phyloP scores from a whole-genome alignment of 2,329 filamentous ascomycete species.

The Sclerotinia trifoliorum region DNA sequence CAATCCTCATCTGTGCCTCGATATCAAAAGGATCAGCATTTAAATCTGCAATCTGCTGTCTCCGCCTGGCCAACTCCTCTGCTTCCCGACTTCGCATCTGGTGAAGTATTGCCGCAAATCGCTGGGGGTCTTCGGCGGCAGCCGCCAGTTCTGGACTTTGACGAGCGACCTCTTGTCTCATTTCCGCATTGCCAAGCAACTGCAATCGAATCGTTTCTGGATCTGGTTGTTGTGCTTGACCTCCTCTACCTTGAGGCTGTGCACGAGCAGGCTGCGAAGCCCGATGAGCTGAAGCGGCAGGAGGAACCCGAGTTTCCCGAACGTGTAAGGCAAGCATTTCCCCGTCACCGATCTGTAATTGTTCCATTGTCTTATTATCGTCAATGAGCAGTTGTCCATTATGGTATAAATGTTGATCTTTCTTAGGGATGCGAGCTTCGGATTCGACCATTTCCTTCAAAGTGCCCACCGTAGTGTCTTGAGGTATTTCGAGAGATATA shows the following conservation, averaged over 20 bases:
- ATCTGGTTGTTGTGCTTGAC: slow-evolving; percentile 52
- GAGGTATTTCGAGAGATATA: slow-evolving; percentile 76
- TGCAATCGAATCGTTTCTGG: slow-evolving; percentile 80
- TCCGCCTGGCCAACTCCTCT: slow-evolving; percentile 71
- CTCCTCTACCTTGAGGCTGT: slow-evolving; percentile 38
- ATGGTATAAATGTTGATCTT: slow-evolving; percentile 81
- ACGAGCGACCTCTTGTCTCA: slow-evolving; percentile 68
- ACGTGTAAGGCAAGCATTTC: slow-evolving; percentile 92
- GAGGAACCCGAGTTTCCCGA: slow-evolving; percentile 53
- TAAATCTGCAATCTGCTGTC: slow-evolving; percentile 77
- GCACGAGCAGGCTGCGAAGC: slow-evolving; percentile 36
- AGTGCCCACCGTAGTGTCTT: slow-evolving; percentile 78
- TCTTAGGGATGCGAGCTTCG: slow-evolving; percentile 71
- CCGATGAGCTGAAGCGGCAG: slow-evolving; percentile 42
- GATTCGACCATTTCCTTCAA: slow-evolving; percentile 86
- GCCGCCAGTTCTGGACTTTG: slow-evolving; percentile 75
- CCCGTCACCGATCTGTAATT: slow-evolving; percentile 78
- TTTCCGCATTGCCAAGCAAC: slow-evolving; percentile 72
- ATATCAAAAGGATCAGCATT: slow-evolving; percentile 95
- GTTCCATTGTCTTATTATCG: slow-evolving; percentile 76
- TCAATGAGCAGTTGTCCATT: slow-evolving; percentile 80
- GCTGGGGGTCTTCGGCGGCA: slow-evolving; percentile 70
- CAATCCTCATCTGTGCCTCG: slow-evolving; percentile 87
- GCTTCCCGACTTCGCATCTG: slow-evolving; percentile 68
- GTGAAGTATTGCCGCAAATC: slow-evolving; percentile 71